These are phyloP conservation scores for Sporothrix curviconia DNA, from an alignment of 2,329 filamentous ascomycete genomes.

Conservation along the genomic window DNA sequence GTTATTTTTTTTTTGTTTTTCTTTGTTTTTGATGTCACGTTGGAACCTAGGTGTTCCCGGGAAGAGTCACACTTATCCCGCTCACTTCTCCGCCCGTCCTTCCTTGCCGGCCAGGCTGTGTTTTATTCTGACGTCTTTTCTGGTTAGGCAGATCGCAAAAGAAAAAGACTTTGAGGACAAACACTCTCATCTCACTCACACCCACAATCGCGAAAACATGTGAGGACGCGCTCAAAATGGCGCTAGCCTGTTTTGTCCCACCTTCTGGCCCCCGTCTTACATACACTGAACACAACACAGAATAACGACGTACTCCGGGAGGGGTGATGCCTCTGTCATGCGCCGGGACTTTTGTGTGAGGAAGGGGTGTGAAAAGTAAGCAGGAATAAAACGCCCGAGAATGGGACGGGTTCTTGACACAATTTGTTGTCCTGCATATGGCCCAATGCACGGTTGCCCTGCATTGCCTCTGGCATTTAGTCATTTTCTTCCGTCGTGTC, in stretches of 20 bases:
- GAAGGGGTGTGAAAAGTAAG: not conserved
- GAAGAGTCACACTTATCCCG: too few species aligned
- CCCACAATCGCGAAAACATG: conserved; percentile 10
- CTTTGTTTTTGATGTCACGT: too few species aligned
- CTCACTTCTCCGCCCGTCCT: too few species aligned
- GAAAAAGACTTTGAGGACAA: too few species aligned
- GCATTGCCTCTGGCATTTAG: not conserved
- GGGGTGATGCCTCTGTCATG: too few species aligned
- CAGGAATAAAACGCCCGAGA: not conserved
- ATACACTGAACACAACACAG: not conserved
- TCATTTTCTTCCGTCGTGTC: not conserved
- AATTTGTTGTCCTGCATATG: not conserved
- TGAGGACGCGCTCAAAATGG: conserved; percentile 8
- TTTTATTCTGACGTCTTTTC: too few species aligned
- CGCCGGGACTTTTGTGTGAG: too few species aligned
- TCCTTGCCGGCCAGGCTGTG: too few species aligned
- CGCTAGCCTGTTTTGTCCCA: not conserved
- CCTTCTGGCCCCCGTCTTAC: not conserved
- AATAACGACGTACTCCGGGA: too few species aligned
- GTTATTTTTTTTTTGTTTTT: not conserved
- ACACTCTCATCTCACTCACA: not conserved
- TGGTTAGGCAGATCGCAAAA: too few species aligned
- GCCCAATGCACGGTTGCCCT: not conserved
- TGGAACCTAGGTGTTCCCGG: too few species aligned
- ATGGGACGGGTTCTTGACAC: not conserved